Base-by-base conservation (phyloP, 441 rosid genomes). In the Erodium chrysanthum region DNA sequence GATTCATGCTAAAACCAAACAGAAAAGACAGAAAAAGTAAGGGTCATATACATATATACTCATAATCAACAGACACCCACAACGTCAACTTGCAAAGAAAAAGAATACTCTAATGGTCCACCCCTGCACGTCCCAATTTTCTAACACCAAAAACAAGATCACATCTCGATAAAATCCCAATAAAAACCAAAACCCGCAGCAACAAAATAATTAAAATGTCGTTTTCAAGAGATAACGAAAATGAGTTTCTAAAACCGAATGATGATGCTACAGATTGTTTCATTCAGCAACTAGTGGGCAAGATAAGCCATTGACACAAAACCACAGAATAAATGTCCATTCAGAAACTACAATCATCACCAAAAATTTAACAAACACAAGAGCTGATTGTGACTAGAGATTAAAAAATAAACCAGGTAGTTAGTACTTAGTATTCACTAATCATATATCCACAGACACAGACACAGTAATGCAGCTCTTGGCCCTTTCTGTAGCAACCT, bases 31-130 rank as follows among this genome's bases (percentile, higher is more conserved):
- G 77, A 61, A 66, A 76, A 78, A 61, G 69, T 27, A 59, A 66
- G 76, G 81, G 60, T 7, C 60, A 54, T 54, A 18, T 20, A 54
- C 60, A 37, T 78, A 76, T 40, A 40, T 20, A 54, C 60, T 46
- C 79, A 76, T 40, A 40, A 68, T 70, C 59, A 62, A 76, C 72
- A 73, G 74, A 69, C 76, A 71, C 73, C 79, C 83, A 84, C 76
- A 73, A 70, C 65, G 66, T 52, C 89, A 83, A 83, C 82, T 84
- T 78, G 89, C 83, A 67, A 58, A 50, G 52, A 69, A 66, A 66
- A 61, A 68, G 58, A 79, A 67, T 66, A 25, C 56, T 54, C 33
- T 2, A 71, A 72, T 78, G 81, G 77, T 70, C 79, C 77, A 74
- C 71, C 62, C 71, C 40, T 9, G 29, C 67, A 23, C 71, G 27